Evolutionary conservation across 345 rosid species (phyloP), one percentile per base, ranked within the genome.

Genomic region (Lepidium didymum): DNA sequence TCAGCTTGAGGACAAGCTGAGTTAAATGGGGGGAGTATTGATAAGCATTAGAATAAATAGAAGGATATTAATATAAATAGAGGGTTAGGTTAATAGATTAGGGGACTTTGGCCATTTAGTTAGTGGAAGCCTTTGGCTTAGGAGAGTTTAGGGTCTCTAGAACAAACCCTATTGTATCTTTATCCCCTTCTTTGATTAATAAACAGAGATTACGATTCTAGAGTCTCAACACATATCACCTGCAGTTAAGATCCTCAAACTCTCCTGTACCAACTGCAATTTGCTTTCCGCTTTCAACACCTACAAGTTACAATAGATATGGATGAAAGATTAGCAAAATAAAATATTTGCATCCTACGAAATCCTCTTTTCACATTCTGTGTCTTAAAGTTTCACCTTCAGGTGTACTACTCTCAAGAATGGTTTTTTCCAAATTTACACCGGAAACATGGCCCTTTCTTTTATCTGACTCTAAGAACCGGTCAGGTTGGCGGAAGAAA

Each of bases 401-500:
- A 52, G 27, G 67, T 35, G 31, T 14, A 62, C 62, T 78, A 88
- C 97, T 81, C 79, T 78, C 80, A 55, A 93, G 96, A 75, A 68
- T 59, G 49, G 97, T 90, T 87, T 84, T 88, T 80, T 93, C 96
- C 57, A 93, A 81, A 55, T 74, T 80, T 62, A 83, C 86, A 64
- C 86, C 87, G 19, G 95, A 75, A 65, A 93, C 92, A 76, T 81
- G 82, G 33, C 91, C 91, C 51, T 38, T 76, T 44, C 75, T 78
- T 41, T 81, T 87, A 63, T 70, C 63, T 55, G 92, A 86, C 70
- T 82, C 89, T 15, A 87, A 71, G 79, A 93, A 90, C 61, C 57
- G 74, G 50, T 81, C 83, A 77, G 98, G 96, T 62, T 86, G 89
- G 65, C 69, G 80, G 79, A 85, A 90, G 85, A 93, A 93, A 77